Evolutionary conservation across 139 green algal genomes (phyloP).

Genomic region (Chlamydomonas eustigma): DNA sequence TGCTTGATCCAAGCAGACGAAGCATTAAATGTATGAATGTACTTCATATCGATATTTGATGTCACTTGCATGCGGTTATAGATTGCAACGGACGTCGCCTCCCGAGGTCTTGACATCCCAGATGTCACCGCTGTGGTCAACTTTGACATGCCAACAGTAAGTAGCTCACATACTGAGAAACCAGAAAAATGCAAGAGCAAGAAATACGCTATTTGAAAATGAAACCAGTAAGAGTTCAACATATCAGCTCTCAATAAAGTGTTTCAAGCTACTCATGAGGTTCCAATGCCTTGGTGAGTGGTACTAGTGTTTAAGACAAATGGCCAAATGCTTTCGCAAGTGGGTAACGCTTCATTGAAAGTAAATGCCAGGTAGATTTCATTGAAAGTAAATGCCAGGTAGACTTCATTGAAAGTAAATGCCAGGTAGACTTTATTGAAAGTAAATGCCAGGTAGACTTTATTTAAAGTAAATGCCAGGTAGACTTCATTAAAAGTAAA

Average conservation of each 20-base stretch:
- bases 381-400: no score
- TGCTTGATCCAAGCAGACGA: background rate
- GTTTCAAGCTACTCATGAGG: background rate
- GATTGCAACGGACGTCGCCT: conserved; percentile 20
- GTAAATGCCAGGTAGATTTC: no score
- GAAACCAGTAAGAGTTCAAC: background rate
- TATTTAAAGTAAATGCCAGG: background rate
- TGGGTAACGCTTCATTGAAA: no score
- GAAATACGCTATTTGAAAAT: conserved; percentile 30
- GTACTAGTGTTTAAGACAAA: no score
- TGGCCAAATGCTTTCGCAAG: no score
- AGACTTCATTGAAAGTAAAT: no score
- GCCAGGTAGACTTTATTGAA: no score
- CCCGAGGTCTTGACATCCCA: conserved; percentile 28
- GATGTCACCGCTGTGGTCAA: conserved; percentile 55
- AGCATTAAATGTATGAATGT: background rate
- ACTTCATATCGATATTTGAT: background rate
- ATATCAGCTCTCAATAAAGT: background rate
- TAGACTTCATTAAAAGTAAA: background rate
- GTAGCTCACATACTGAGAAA: conserved; percentile 64
- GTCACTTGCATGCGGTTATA: conserved; percentile 72
- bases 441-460: no score
- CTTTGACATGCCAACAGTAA: conserved; percentile 77
- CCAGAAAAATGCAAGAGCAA: no score
- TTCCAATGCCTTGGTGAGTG: no score